Base-by-base conservation (phyloP, 2,329 filamentous ascomycete species). In the Pseudocercospora ulei region DNA sequence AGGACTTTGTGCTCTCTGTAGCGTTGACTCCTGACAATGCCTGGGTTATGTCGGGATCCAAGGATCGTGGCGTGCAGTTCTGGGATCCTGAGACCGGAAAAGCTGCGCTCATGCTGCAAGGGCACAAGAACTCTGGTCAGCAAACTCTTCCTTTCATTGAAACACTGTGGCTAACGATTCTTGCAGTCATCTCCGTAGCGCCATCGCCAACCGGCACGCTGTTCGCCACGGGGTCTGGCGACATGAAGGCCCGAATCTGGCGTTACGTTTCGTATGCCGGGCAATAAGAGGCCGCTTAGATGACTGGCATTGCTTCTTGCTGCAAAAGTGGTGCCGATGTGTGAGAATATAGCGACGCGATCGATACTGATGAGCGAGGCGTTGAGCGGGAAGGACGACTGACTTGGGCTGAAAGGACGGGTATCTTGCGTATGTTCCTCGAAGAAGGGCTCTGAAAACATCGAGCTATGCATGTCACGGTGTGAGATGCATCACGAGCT, bases 201-300 rank as follows among this genome's bases (percentile, higher is more conserved):
- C 90, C 90, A 13, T 93, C 86, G 63, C 90, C 90, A 9, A 78
- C 75, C 23, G 87, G 86, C 42, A 77, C 78, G 48, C 80, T 85
- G 59, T 98, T 98, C 60, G 90, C 90, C 25, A 98, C 90, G 3
- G 90, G 90, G 46, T 95, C 87, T 52, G 90, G 90, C 55, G 90
- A 98, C 61, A 93, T 93, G 84, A 82, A 88, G 60, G 90, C 90
- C 38, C 80, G 90, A 57, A 96, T 98, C 66, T 98, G 90, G 90
- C 86, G 82, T 55, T 95, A 82, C 50, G 43, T 38, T 18, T 43
- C 48, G 4, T 58, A 55, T 20, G 5, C 16, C 12, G 24, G 12
- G 19, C 23, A n/a, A n/a, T n/a, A n/a, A n/a, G n/a, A n/a, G 17
- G 25, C 16, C 12, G 25, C 11, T 33, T 33, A 33, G 30, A 22